Percentiles rank a stretch among this genome's conserved stretches.
Conservation (phyloP, 805 yeast genomes). For the Brettanomyces custersianus region DNA sequence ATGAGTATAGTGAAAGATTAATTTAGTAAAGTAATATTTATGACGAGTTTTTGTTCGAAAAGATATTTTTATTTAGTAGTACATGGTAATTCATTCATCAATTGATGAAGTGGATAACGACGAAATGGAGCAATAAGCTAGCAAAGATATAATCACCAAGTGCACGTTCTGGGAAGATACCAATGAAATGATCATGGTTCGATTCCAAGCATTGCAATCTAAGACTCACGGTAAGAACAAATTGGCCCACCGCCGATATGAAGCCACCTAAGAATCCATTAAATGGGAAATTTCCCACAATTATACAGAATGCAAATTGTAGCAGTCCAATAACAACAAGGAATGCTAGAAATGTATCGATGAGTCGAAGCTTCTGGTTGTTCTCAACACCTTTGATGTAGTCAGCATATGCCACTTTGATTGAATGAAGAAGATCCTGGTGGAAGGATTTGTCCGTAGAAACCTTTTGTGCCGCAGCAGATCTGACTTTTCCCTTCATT, state of each 20-base stretch:
- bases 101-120: slow-evolving; percentile 85
- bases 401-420: slow-evolving; percentile 23
- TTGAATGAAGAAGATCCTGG: slow-evolving; percentile 13
- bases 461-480: background rate
- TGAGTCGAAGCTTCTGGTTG: slow-evolving; percentile 44
- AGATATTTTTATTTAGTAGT: background rate
- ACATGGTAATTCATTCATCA: slow-evolving; percentile 21
- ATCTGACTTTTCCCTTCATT: background rate
- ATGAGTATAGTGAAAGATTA: slow-evolving; percentile 24
- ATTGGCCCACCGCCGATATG: slow-evolving; percentile 87
- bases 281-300: slow-evolving; percentile 90
- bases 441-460: background rate
- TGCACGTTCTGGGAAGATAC: slow-evolving; percentile 39
- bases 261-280: slow-evolving; percentile 95
- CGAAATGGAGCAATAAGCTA: slow-evolving; percentile 79
- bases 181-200: slow-evolving; percentile 14
- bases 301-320: slow-evolving; percentile 68
- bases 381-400: slow-evolving; percentile 22
- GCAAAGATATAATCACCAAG: slow-evolving; percentile 86
- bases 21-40: background rate
- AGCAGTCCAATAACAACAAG: slow-evolving; percentile 65
- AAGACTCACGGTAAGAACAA: slow-evolving; percentile 76
- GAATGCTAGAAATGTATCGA: slow-evolving; percentile 71
- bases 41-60: background rate
- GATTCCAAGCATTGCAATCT: slow-evolving; percentile 55